Conservation (phyloP, 352 stramenopile species). For the Globisporangium nunn region DNA sequence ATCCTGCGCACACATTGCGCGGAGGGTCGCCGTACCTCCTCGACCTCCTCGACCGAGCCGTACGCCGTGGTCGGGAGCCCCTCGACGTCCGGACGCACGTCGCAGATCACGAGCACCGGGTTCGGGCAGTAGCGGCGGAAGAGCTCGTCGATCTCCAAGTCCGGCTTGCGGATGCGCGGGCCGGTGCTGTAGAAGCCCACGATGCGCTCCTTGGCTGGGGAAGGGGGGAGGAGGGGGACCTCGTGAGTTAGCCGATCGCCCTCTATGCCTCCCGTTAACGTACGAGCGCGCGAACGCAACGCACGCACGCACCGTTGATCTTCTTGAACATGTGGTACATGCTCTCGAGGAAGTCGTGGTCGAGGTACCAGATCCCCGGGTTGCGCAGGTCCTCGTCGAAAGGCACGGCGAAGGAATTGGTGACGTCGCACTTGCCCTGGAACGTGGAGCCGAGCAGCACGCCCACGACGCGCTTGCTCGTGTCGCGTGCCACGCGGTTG, state of each 20-base stretch:
- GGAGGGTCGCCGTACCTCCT: conserved; percentile 42
- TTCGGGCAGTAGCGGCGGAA: conserved; percentile 92
- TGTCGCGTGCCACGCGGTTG: conserved; percentile 97
- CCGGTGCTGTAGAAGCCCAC: conserved; percentile 99
- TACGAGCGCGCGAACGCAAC: too few relatives aligned
- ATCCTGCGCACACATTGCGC: too few relatives aligned
- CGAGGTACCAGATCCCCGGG: conserved; percentile 97
- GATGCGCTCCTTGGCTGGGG: conserved; percentile 93
- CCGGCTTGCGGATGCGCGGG: conserved; percentile 93
- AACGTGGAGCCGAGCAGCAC: conserved; percentile 95
- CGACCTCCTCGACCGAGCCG: conserved; percentile 95
- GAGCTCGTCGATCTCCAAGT: conserved; percentile 94
- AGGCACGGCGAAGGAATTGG: conserved; percentile 93
- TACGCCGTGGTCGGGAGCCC: conserved; percentile 97
- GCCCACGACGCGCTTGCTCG: conserved; percentile 97
- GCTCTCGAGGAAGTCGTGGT: conserved; percentile 99
- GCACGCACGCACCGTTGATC: conserved; percentile 70
- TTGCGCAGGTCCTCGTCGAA: conserved; percentile 99
- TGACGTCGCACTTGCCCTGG: conserved; percentile 93
- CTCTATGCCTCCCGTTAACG: too few relatives aligned
- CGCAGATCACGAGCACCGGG: conserved; percentile 98
- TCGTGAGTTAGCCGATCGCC: too few relatives aligned
- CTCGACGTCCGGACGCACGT: conserved; percentile 94
- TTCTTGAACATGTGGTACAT: conserved; percentile 97
- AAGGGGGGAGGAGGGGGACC: too few relatives aligned